Base-by-base conservation (phyloP, 805 yeast genomes). In the Grigorovia jiainica region DNA sequence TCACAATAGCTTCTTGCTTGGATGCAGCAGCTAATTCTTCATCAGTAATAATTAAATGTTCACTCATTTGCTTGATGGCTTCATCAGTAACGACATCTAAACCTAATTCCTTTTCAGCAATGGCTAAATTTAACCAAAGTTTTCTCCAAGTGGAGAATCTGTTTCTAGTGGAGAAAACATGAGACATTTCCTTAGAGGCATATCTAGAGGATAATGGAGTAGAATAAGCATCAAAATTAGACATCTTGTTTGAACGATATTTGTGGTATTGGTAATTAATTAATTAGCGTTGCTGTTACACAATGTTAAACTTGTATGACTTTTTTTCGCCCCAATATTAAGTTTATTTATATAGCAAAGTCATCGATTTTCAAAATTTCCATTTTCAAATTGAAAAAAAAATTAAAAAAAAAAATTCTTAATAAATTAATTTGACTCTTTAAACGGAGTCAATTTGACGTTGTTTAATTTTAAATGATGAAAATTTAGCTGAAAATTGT, bases 101-200 rank as follows among this genome's bases (percentile, higher is more conserved):
- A 2, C 98, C 98, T 39, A 89, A 75, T 61, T 87, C 86, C 66
- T 87, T 74, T 70, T 92, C 98, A 46, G 98, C 98, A 59, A 81
- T 80, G 53, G 98, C 98, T 54, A 92, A 73, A 63, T 84, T 89
- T 60, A 79, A 76, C 98, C 98, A 92, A 51, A 92, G 76, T 65
- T 86, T 86, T 76, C 98, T 85, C 98, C 98, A 92, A 33, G 98
- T 92, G 41, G 96, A 83, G 67, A 84, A 92, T 61, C 98, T 76
- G 72, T 84, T 92, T 69, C 95, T 79, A 59, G 83, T 66, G 37
- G 97, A 90, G 73, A 92, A 92, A 59, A 92, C 74, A 52, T 75
- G 72, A 46, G 96, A 82, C 98, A 92, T 92, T 71, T 92, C 98
- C 60, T 85, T 89, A 51, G 95, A 85, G 45, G 98, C 98, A 69